Percentiles rank a stretch among this genome's conserved stretches.
Evolutionary conservation across 345 rosid genomes (phyloP).

Genomic region (Populus euphratica): DNA sequence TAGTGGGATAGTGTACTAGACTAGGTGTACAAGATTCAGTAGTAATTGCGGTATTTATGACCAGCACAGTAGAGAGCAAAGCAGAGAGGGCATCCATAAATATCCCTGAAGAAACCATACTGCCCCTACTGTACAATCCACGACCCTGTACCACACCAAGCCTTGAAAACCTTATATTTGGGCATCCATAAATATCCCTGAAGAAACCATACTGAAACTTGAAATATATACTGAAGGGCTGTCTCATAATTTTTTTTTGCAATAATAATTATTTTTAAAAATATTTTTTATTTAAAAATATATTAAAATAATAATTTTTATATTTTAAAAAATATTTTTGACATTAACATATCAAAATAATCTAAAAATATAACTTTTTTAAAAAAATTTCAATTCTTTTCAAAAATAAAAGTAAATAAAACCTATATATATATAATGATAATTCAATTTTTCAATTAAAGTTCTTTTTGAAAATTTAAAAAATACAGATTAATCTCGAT

Average conservation of each 20-base stretch:
- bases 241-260: neutral
- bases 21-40: neutral
- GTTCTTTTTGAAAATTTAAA: no score
- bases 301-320: no score
- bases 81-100: neutral
- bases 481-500: no score
- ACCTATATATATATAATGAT: no score
- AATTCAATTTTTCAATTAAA: no score
- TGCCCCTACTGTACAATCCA: neutral
- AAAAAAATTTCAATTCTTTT: no score
- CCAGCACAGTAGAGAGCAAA: neutral
- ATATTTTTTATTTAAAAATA: no score
- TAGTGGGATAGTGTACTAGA: neutral
- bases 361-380: no score
- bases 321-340: no score
- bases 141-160: neutral
- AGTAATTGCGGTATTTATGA: constrained; percentile 12
- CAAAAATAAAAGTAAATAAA: no score
- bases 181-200: neutral
- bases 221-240: neutral
- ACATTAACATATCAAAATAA: no score
- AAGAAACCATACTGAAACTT: neutral
- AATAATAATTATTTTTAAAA: no score
- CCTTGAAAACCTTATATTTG: constrained; percentile 1
- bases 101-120: constrained; percentile 17